Base-by-base conservation (phyloP, 768 basidiomycete genomes). In the Infundibulicybe gibba region DNA sequence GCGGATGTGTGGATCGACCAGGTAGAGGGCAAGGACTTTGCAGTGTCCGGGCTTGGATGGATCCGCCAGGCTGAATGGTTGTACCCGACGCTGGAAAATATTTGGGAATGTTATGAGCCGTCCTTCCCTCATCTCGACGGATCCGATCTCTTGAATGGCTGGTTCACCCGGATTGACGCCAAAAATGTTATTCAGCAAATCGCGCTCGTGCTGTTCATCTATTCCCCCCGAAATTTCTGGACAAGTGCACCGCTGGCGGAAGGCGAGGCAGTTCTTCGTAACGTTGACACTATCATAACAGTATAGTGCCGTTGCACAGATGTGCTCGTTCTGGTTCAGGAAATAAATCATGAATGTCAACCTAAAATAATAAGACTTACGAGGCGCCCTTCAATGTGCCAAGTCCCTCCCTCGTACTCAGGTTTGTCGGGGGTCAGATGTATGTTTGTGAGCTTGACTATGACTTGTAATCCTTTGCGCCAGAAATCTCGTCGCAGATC, bases 301-400 rank as follows among this genome's bases (percentile, higher is more conserved):
- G 32, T 55, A 55, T 34, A 55, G 47, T 12, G 54, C 50, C 1
- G 50, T 52, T n/a, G 54, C 54, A 39, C 54, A 55, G 8, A 55
- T 55, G 33, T 55, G 54, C 33, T 55, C 54, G 30, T 55, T 55
- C 54, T 55, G 10, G 15, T 14, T n/a, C n/a, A n/a, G n/a, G n/a
- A n/a, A n/a, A n/a, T n/a, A n/a, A n/a, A n/a, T n/a, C n/a, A n/a
- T n/a, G 45, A n/a, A 38, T 2, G 15, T 25, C 19, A 20, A 14
- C 11, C 10, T 25, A 6, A 2, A 32, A 30, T 3, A 17, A 32
- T 3, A 2, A 11, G 33, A 45, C 39, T 2, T 32, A 52, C 48
- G 42, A 62, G 51, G 43, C 50, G 50, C 8, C 63, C 70, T 52
- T 70, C 69, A 39, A 70, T 59, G 46, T 70, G 70, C 69, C n/a